These are phyloP conservation scores for Coemansia sp. DNA, from an alignment of 192 early-diverging fungal species.

Conservation along the genomic window DNA sequence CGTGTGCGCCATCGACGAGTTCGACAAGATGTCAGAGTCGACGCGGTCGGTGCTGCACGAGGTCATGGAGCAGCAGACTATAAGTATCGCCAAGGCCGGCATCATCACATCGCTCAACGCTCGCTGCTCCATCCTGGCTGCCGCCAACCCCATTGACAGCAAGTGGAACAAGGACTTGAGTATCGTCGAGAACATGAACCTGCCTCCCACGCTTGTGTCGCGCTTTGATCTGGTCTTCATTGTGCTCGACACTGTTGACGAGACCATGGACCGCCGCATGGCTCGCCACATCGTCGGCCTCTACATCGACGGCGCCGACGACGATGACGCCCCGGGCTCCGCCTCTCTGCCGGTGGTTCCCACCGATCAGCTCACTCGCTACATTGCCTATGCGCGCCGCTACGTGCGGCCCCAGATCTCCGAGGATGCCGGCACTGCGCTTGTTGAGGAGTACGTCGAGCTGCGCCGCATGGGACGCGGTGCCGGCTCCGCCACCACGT, in stretches of 20 bases:
- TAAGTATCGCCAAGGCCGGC: conserved; percentile 98
- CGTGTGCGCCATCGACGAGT: conserved; percentile 98
- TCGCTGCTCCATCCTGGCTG: conserved; percentile 91
- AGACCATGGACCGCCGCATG: conserved; percentile 79
- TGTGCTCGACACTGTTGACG: conserved; percentile 88
- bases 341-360: conserved; percentile 53
- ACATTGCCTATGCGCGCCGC: conserved; percentile 87
- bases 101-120: conserved; percentile 98
- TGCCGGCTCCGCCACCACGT: conserved; percentile 21
- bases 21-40: conserved; percentile 98
- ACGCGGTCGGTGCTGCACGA: conserved; percentile 95
- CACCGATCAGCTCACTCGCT: conserved; percentile 83
- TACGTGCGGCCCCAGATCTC: conserved; percentile 74
- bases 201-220: conserved; percentile 92
- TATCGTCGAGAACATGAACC: conserved; percentile 85
- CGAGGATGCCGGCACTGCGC: conserved; percentile 73
- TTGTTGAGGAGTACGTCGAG: conserved; percentile 83
- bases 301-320: conserved; percentile 72
- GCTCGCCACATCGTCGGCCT: conserved; percentile 87
- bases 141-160: conserved; percentile 92
- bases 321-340: neutral
- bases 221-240: conserved; percentile 95
- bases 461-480: conserved; percentile 74
- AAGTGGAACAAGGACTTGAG: conserved; percentile 83
- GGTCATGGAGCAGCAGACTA: conserved; percentile 99